Evolutionary conservation across 2,329 filamentous ascomycete species (phyloP), one percentile per base, ranked within the genome.

Genomic region (Scolecobasidium constrictum): DNA sequence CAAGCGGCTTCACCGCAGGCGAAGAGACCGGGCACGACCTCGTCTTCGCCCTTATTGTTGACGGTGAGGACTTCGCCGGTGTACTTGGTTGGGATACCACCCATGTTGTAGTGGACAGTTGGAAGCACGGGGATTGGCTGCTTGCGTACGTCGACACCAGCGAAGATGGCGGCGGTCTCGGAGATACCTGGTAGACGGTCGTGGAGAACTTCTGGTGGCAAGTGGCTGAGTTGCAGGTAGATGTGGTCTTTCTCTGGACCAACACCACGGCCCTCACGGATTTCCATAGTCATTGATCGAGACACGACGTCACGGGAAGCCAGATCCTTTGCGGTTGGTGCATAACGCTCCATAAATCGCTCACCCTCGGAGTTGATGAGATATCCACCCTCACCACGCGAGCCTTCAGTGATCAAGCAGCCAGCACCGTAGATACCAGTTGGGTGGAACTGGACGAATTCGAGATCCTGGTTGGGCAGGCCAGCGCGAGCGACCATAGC

Each of bases 41-140:
- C 77, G 70, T 96, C 92, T 46, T 94, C 78, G 52, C 92, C 92
- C 48, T 77, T 64, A 59, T 84, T 81, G 54, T 95, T 86, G 41
- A 94, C 72, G 15, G 86, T 93, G 53, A 98, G 68, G 48, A 96
- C 92, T 69, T 98, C 87, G 65, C 92, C 90, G 49, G 86, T 95
- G 75, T 94, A 96, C 59, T 86, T 86, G 53, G 92, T 96, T 41
- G 90, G 90, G 54, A 98, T 95, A 75, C 92, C 90, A 67, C 90
- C 90, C 92, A 96, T 98, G 77, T 95, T 95, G 77, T 98, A 98
- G 75, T 98, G 88, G 53, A 95, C 90, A 35, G 90, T 96, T 46
- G 90, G 90, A 49, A 96, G 75, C 52, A 96, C 90, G 48, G 90
- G 90, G 54, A 96, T 96, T 51, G 90, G 90, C 69, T 95, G 85